These are phyloP conservation scores for Lepidium aucheri DNA, from an alignment of 345 rosid species.

Conservation along the genomic window DNA sequence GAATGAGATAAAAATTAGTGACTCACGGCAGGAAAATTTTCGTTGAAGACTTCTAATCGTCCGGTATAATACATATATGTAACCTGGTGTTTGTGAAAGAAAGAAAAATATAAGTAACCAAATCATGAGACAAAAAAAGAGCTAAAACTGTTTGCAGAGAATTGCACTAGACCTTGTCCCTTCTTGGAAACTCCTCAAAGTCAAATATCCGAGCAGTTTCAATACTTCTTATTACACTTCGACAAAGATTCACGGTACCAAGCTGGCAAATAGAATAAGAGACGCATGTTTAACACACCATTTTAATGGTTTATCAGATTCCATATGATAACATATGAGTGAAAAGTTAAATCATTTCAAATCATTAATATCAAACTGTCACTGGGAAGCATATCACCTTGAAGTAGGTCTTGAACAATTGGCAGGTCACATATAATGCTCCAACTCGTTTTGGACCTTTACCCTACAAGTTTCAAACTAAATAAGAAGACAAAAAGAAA, in stretches of 20 bases:
- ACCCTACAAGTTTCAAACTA: conserved; percentile 46
- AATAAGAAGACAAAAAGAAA: not conserved
- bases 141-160: not conserved
- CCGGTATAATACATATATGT: conserved; percentile 99
- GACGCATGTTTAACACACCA: conserved; percentile 1
- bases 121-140: not conserved
- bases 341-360: not conserved
- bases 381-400: conserved; percentile 41
- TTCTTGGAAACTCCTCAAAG: conserved; percentile 89
- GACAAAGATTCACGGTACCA: conserved; percentile 93
- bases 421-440: conserved; percentile 92
- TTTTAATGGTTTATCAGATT: not conserved
- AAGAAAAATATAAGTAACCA: not conserved
- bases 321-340: not conserved
- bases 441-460: conserved; percentile 95
- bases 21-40: conserved; percentile 90
- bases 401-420: conserved; percentile 87
- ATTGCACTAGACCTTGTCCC: conserved; percentile 59
- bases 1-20: not conserved
- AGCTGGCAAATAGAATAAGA: conserved; percentile 49
- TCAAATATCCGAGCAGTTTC: conserved; percentile 95
- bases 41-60: conserved; percentile 95
- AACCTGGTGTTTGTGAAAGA: conserved; percentile 38
- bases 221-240: conserved; percentile 97
- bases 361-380: not conserved